These are phyloP conservation scores for Fusarium brevicatenulatum DNA, from an alignment of 2,329 filamentous ascomycete genomes.

Conservation along the genomic window DNA sequence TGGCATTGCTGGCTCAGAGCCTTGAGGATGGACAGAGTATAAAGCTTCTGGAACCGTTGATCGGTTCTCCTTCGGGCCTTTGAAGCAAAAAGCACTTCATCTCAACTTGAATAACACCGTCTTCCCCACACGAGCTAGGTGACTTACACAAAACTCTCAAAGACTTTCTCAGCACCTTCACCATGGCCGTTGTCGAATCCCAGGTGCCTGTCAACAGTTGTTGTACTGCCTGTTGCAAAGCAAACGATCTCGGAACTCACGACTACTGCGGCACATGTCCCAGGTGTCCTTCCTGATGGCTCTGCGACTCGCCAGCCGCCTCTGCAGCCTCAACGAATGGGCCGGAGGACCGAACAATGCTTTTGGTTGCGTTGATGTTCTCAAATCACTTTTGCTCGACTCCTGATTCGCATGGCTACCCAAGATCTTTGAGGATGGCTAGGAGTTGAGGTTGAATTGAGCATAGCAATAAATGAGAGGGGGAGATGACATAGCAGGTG, in stretches of 20 bases:
- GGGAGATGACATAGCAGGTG: not conserved
- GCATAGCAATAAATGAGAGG: not conserved
- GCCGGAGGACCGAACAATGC: not conserved
- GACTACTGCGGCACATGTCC: slow-evolving; percentile 49
- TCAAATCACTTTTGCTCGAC: not conserved
- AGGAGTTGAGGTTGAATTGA: not conserved
- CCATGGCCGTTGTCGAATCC: slow-evolving; percentile 35
- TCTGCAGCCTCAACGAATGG: not conserved
- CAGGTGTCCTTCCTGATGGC: slow-evolving; percentile 38
- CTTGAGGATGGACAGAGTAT: slow-evolving; percentile 35
- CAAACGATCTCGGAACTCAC: slow-evolving; percentile 47
- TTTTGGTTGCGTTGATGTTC: not conserved
- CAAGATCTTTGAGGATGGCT: not conserved
- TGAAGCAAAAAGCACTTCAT: slow-evolving; percentile 16
- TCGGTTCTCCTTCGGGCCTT: not conserved
- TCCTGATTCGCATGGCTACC: not conserved
- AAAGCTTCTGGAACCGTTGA: slow-evolving; percentile 34
- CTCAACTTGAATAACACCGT: not conserved
- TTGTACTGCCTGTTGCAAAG: slow-evolving; percentile 47
- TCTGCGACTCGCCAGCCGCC: not conserved
- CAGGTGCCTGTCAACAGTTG: slow-evolving; percentile 38
- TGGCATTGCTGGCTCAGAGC: slow-evolving; percentile 28
- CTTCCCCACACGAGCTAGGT: not conserved
- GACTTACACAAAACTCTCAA: not conserved
- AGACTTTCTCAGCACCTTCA: not conserved